Conservation (phyloP, 495 filamentous ascomycete species). For the Aspergillus diversus region DNA sequence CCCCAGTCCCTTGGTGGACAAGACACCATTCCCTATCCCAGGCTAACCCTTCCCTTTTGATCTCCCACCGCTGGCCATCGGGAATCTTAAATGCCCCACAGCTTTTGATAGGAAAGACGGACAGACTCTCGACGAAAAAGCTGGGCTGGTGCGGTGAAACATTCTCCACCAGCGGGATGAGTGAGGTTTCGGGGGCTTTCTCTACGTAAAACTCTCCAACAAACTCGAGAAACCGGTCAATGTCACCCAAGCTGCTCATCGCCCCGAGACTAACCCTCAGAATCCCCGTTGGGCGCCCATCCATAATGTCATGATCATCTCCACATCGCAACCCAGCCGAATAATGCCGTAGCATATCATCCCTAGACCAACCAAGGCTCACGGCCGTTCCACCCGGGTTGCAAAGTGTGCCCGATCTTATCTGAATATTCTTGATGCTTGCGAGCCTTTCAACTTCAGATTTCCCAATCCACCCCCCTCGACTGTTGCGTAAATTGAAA, state of each 20-base stretch:
- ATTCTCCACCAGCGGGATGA: constrained; percentile 26
- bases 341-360: constrained; percentile 82
- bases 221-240: constrained; percentile 70
- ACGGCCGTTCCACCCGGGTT: constrained; percentile 85
- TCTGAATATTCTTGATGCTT: constrained; percentile 73
- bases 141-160: constrained; percentile 25
- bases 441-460: constrained; percentile 85
- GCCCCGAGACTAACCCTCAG: constrained; percentile 83
- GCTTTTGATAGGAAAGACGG: constrained; percentile 85
- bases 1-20: constrained; percentile 78
- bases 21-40: constrained; percentile 97
- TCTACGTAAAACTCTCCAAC: constrained; percentile 79
- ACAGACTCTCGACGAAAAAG: constrained; percentile 63
- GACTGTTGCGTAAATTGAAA: constrained; percentile 74
- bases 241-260: constrained; percentile 81
- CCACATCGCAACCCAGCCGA: constrained; percentile 79
- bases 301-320: constrained; percentile 76
- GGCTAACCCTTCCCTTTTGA: constrained; percentile 74
- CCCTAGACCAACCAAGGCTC: constrained; percentile 67
- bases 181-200: constrained; percentile 31
- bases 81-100: constrained; percentile 81
- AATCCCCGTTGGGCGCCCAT: constrained; percentile 85
- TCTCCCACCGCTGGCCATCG: constrained; percentile 66
- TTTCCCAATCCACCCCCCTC: constrained; percentile 75
- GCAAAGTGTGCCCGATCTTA: constrained; percentile 85